Conservation (phyloP, 306 rosid genomes). For the Cyclanthera cordifolia region DNA sequence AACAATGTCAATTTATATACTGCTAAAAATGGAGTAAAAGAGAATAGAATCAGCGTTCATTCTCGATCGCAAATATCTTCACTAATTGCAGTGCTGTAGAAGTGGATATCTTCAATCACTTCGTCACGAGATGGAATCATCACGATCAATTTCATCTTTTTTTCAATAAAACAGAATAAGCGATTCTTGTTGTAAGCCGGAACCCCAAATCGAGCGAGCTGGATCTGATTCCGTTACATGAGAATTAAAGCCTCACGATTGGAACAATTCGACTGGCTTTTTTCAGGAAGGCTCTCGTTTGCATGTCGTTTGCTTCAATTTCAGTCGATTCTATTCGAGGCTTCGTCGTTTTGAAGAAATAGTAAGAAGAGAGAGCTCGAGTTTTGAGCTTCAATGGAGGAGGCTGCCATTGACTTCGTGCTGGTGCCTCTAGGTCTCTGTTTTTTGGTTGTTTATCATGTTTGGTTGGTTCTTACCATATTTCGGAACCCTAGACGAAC, state of each 20-base stretch:
- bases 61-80: neutral
- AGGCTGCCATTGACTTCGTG: conserved; percentile 31
- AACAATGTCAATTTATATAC: no score
- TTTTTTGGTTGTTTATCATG: conserved; percentile 41
- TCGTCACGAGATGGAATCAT: neutral
- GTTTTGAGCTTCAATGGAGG: conserved; percentile 32
- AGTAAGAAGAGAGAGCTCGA: neutral
- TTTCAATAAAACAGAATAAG: neutral
- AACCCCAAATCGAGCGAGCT: neutral
- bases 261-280: neutral
- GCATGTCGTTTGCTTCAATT: neutral
- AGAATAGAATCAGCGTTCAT: no score
- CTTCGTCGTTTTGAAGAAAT: neutral
- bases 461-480: conserved; percentile 44
- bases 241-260: neutral
- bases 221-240: neutral
- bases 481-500: conserved; percentile 39
- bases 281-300: neutral
- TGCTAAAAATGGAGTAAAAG: no score
- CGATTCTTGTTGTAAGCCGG: neutral
- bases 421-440: conserved; percentile 57
- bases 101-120: neutral
- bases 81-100: neutral
- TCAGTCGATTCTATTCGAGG: neutral
- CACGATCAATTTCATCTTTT: neutral